Evolutionary conservation across 2,329 filamentous ascomycete genomes (phyloP), one percentile per base, ranked within the genome.

Genomic region (Pseudogymnoascus sp.): DNA sequence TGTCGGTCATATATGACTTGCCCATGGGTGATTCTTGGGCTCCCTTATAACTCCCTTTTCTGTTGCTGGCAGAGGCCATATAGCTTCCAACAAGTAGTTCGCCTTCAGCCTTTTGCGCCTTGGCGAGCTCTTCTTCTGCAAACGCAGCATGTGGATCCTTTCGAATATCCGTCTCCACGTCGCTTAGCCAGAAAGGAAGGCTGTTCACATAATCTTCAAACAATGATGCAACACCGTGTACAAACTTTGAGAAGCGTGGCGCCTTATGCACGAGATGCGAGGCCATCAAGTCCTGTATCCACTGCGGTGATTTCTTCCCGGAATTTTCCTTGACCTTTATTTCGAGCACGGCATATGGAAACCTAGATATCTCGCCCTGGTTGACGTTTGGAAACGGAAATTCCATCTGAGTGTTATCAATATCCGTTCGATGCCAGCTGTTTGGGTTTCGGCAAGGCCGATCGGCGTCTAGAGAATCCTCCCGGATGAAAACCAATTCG

Each of bases 141-240:
- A 96, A 97, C 0, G 93, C 93, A 65, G 84, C 83, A 73, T 94
- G 90, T 0, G 94, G 94, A 72, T 97, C 92, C 72, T 90, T 91
- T 68, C 93, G 88, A 71, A 99, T 99, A 72, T 99, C 94, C 33
- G 85, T 90, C 72, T 97, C 93, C 44, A 97, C 81, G 65, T 96
- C 90, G 69, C 88, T 88, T 35, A 97, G 83, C 94, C 94, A 99
- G 78, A 97, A 97, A 12, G 94, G 94, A 71, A 97, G 86, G 65
- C 86, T 92, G 77, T 97, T 97, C 74, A 99, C 92, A 71, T 96
- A 86, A 74, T 99, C 91, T 70, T 97, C 94, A 68, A 97, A 97
- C 2, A 99, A 81, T 39, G 88, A 87, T 6, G 93, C 92, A 4
- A 95, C 87, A 65, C 94, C 94, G 70, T 99, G 93, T 2, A 96